Evolutionary conservation across 1,284 basidiomycete species (phyloP), one percentile per base, ranked within the genome.

Genomic region (Cutaneotrichosporon arboriforme): DNA sequence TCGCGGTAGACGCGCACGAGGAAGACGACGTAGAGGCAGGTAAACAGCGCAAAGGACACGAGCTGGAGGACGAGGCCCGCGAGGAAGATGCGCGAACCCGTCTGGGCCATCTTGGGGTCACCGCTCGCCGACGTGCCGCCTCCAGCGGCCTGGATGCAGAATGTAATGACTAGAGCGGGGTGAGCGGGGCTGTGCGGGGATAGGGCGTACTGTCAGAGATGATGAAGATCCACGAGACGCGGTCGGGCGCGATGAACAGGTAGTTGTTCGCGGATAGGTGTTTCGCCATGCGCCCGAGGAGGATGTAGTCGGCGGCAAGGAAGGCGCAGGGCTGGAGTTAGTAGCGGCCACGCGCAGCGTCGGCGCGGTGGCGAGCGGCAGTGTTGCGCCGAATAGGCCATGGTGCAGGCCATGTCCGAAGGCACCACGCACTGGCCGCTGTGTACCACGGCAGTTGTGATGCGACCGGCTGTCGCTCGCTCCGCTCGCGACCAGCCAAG

Each of bases 281-380:
- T 26, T 73, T 73, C 8, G 83, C 81, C 9, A 88, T 69, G 17
- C 81, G 80, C 4, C 84, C 84, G 8, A 87, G 78, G 20, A 87
- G 76, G 49, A 86, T 76, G 61, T 87, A 87, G 65, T 83, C 80
- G 26, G 84, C 80, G 4, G 85, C 85, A 57, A 87, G 83, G 75
- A 86, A 87, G n/a, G 82, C 83, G 62, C 85, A 87, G 5, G 86
- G 84, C 76, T 81, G 59, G 22, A 14, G 45, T 53, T 10, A 48
- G 41, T n/a, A n/a, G n/a, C n/a, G n/a, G n/a, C n/a, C n/a, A n/a
- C n/a, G n/a, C 8, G 34, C 4, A 12, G 34, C 13, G 8, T 34
- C 33, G 8, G 33, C 8, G 33, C 33, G 33, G 33, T 34, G 33
- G 33, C 8, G 33, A 14, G 33, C 33, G 33, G 33, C 14, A 8